A percentile compares a stretch with the other conserved stretches of the same genome.
Conservation (phyloP, 176 grass and related monocot genomes). For the Oryza punctata region DNA sequence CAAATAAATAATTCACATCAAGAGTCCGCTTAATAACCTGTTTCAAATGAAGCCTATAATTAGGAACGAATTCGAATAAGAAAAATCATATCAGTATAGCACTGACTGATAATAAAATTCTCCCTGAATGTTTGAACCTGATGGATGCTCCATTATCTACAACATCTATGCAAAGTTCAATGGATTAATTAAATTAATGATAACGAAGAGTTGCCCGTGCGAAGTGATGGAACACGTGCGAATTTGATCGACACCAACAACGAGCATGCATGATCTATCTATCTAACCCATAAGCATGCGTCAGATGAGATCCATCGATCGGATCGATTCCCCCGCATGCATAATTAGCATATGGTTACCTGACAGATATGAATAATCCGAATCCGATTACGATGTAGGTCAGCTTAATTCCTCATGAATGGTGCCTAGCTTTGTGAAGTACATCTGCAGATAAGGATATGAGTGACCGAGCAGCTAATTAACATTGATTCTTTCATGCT, state of each 20-base stretch:
- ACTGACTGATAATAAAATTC: neutral
- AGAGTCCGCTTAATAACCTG: no score
- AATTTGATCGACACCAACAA: neutral
- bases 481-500: neutral
- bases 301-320: neutral
- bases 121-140: neutral
- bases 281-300: neutral
- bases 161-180: neutral
- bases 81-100: neutral
- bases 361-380: neutral
- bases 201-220: neutral
- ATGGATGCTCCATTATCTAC: neutral
- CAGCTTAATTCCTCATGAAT: neutral
- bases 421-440: neutral
- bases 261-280: neutral
- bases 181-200: neutral
- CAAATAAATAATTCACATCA: no score
- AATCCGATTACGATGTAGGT: neutral
- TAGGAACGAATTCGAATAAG: neutral
- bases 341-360: neutral
- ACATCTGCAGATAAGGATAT: neutral
- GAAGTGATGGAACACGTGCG: neutral
- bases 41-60: neutral
- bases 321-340: neutral
- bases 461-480: neutral